A percentile compares a stretch with the other conserved stretches of the same genome.
Conservation (phyloP, 306 rosid species). For the Rosa multiflora region DNA sequence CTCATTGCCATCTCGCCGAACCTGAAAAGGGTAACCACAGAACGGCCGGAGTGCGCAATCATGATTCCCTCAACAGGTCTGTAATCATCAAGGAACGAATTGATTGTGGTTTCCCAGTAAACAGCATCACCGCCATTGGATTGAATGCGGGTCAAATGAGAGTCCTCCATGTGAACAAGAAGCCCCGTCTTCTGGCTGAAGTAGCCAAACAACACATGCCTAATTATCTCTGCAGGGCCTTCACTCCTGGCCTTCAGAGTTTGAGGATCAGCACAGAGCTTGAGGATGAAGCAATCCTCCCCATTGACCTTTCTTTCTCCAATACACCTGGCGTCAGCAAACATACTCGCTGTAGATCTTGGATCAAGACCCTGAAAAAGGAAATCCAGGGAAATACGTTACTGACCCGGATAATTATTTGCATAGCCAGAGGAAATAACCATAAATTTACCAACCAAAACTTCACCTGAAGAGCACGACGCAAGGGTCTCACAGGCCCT, state of each 20-base stretch:
- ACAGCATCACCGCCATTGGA: constrained; percentile 86
- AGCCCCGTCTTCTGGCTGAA: constrained; percentile 98
- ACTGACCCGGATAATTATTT: background rate
- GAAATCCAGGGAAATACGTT: background rate
- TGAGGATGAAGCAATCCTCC: constrained; percentile 96
- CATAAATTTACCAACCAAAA: background rate
- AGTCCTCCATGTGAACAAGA: constrained; percentile 94
- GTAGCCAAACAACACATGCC: constrained; percentile 94
- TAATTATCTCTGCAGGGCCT: constrained; percentile 95
- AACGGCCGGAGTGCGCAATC: constrained; percentile 96
- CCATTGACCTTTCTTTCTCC: constrained; percentile 93
- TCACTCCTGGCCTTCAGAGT: constrained; percentile 93
- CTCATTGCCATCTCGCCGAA: constrained; percentile 99
- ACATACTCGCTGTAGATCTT: constrained; percentile 89
- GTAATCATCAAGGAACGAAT: constrained; percentile 90
- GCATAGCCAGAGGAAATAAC: background rate
- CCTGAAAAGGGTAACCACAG: constrained; percentile 90
- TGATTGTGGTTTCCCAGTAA: constrained; percentile 97
- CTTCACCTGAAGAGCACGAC: constrained; percentile 93
- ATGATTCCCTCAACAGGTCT: constrained; percentile 95
- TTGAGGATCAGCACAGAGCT: constrained; percentile 85
- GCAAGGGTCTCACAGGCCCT: constrained; percentile 95
- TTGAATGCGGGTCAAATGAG: constrained; percentile 94
- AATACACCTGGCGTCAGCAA: constrained; percentile 81
- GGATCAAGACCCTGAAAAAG: constrained; percentile 88